These are phyloP conservation scores for Coprinopsis sp. DNA, from an alignment of 768 basidiomycete genomes.

Conservation along the genomic window DNA sequence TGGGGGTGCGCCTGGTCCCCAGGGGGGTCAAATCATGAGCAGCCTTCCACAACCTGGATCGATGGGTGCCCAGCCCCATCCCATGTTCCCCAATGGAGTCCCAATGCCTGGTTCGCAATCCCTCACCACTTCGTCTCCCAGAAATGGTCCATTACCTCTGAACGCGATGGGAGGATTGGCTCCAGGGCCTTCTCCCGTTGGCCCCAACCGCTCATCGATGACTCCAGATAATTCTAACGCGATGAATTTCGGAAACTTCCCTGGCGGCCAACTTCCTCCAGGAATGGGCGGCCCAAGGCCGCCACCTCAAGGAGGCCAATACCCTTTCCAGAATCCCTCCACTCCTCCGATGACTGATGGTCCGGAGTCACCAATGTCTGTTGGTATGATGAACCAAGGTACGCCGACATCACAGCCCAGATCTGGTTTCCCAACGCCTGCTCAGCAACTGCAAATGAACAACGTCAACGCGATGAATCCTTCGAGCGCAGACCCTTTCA, in stretches of 20 bases:
- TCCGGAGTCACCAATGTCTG: neutral
- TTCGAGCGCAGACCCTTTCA: constrained; percentile 10
- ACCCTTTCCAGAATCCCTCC: constrained; percentile 3
- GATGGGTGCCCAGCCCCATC: constrained; percentile 1
- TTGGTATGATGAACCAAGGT: neutral
- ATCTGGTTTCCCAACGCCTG: constrained; percentile 27
- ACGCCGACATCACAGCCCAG: constrained; percentile 26
- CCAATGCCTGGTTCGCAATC: neutral
- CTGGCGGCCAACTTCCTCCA: constrained; percentile 22
- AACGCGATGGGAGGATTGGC: constrained; percentile 29
- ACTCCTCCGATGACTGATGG: constrained; percentile 4
- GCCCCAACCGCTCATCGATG: constrained; percentile 39
- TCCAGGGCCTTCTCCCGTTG: constrained; percentile 34
- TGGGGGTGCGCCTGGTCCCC: neutral
- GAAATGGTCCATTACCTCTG: neutral
- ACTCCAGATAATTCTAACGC: constrained; percentile 37
- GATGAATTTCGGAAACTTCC: constrained; percentile 41
- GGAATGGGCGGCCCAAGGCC: constrained; percentile 2
- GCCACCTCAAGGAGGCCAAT: neutral
- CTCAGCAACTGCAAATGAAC: constrained; percentile 11
- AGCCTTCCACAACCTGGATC: constrained; percentile 3
- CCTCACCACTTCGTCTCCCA: neutral
- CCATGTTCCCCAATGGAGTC: neutral
- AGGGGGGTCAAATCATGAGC: constrained; percentile 3
- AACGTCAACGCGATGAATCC: constrained; percentile 10